Conservation (phyloP, 371 early-diverging fungal genomes). For the Ecytonucleospora hepatopenaei region DNA sequence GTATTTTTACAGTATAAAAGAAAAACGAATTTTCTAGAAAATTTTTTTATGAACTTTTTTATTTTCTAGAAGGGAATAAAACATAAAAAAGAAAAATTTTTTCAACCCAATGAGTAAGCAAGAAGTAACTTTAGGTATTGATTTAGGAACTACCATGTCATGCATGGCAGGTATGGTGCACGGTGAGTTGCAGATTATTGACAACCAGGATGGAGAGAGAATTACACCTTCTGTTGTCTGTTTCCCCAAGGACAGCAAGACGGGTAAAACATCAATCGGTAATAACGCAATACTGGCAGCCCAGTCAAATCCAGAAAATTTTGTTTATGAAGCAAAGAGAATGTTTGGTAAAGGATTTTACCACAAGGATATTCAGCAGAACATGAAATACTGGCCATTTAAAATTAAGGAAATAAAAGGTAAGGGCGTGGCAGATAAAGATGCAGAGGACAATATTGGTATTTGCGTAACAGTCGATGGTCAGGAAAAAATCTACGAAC, state of each 20-base stretch:
- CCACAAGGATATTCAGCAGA: slow-evolving; percentile 51
- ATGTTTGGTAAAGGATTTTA: slow-evolving; percentile 66
- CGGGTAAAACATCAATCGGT: slow-evolving; percentile 62
- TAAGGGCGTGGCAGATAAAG: slow-evolving; percentile 68
- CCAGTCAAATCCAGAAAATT: slow-evolving; percentile 70
- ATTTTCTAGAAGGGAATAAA: slow-evolving; percentile 26
- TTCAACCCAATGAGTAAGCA: slow-evolving; percentile 2
- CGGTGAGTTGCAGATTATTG: slow-evolving; percentile 62
- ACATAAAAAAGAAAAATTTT: slow-evolving; percentile 3
- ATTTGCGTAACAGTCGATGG: slow-evolving; percentile 19
- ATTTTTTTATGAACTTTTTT: slow-evolving; percentile 5
- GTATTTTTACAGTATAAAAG: too few relatives aligned
- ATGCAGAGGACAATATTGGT: slow-evolving; percentile 41
- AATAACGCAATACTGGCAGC: slow-evolving; percentile 82
- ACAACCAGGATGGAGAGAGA: slow-evolving; percentile 88
- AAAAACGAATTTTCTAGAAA: slow-evolving; percentile 2
- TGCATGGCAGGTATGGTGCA: slow-evolving; percentile 76
- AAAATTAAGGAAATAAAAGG: slow-evolving; percentile 25
- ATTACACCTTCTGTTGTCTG: slow-evolving; percentile 84
- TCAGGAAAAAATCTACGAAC: slow-evolving; percentile 29
- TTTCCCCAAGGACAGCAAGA: slow-evolving; percentile 68
- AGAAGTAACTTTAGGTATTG: slow-evolving; percentile 55
- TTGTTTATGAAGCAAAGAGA: slow-evolving; percentile 88
- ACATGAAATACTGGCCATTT: slow-evolving; percentile 56
- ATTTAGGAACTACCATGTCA: slow-evolving; percentile 97